Percentiles rank a stretch among this genome's conserved stretches.
Conservation (phyloP, 2,329 filamentous ascomycete genomes). For the Aspergillus pseudoglaucus region DNA sequence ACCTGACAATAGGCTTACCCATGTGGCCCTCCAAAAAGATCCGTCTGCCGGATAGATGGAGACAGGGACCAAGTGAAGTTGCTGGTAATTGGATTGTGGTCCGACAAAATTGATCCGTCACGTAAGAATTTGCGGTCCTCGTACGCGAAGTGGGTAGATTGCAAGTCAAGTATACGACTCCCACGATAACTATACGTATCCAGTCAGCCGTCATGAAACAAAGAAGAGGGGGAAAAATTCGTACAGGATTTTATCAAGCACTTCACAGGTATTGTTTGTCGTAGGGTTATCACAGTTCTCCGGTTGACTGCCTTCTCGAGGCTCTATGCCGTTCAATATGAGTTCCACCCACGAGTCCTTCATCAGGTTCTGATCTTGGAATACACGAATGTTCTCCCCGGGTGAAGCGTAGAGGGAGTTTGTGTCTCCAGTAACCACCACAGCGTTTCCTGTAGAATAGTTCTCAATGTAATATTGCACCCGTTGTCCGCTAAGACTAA, state of each 20-base stretch:
- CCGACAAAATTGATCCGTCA: conserved; percentile 53
- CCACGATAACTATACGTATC: conserved; percentile 15
- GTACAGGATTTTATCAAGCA: conserved; percentile 59
- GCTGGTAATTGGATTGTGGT: conserved; percentile 55
- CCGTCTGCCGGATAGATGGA: conserved; percentile 43
- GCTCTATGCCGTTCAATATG: conserved; percentile 42
- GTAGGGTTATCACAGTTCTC: conserved; percentile 52
- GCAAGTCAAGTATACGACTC: conserved; percentile 45
- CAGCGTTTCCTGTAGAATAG: conserved; percentile 54
- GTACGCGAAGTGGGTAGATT: conserved; percentile 43
- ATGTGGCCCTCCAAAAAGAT: conserved; percentile 22
- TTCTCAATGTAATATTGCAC: conserved; percentile 38
- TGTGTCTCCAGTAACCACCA: conserved; percentile 59
- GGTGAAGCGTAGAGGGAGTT: conserved; percentile 59
- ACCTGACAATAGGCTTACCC: conserved; percentile 7
- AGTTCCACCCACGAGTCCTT: conserved; percentile 57
- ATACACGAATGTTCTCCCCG: conserved; percentile 47
- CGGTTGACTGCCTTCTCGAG: conserved; percentile 33
- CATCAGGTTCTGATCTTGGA: conserved; percentile 48
- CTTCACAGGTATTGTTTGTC: conserved; percentile 52
- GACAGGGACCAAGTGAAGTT: conserved; percentile 34
- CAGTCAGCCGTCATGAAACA: neutral
- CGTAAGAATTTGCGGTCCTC: conserved; percentile 53
- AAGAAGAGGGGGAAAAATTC: conserved; percentile 6
- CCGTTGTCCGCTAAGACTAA: too few relatives aligned